Evolutionary conservation across 2,329 filamentous ascomycete genomes (phyloP), one percentile per base, ranked within the genome.

Genomic region (Colletotrichum scovillei): DNA sequence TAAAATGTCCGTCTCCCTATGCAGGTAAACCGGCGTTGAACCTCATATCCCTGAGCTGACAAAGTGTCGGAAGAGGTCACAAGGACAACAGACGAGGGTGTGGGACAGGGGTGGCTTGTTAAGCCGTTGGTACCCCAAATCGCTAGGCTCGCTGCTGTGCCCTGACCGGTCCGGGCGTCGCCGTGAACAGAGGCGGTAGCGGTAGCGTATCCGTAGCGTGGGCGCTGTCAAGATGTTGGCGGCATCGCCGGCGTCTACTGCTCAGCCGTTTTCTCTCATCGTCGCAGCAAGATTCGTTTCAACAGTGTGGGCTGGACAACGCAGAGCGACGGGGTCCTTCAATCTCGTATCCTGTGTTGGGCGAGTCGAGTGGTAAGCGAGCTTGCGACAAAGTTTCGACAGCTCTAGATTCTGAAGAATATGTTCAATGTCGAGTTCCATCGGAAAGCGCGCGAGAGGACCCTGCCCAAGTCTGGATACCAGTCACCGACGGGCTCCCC

Each of bases 151-250:
- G 60, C 55, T 56, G 67, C 22, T 26, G 26, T 70, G 70, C 70
- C 70, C 46, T 73, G 67, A 70, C 60, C 67, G 59, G 70, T 70
- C 70, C 70, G 67, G 70, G 67, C 70, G 70, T 70, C 24, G 60
- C 68, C 22, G 67, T 60, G 14, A 56, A 60, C 67, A 65, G 46
- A 53, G 52, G 53, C 19, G 42, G 69, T 58, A 55, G 53, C 35
- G 53, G 60, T 49, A 63, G 64, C 28, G 57, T 30, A 58, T 30
- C 24, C n/a, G 65, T 63, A 59, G 65, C 65, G 58, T 63, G 69
- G 58, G 69, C 65, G 70, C 67, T 70, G 70, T 73, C 67, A 65
- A 65, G 26, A 53, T 70, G 58, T 57, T 56, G 67, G 67, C 70
- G 67, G 67, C 70, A 60, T 65, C 32, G 12, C 60, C 70, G 67